Evolutionary conservation across 768 basidiomycete genomes (phyloP).

Genomic region (Phanerodontia chrysosporium): DNA sequence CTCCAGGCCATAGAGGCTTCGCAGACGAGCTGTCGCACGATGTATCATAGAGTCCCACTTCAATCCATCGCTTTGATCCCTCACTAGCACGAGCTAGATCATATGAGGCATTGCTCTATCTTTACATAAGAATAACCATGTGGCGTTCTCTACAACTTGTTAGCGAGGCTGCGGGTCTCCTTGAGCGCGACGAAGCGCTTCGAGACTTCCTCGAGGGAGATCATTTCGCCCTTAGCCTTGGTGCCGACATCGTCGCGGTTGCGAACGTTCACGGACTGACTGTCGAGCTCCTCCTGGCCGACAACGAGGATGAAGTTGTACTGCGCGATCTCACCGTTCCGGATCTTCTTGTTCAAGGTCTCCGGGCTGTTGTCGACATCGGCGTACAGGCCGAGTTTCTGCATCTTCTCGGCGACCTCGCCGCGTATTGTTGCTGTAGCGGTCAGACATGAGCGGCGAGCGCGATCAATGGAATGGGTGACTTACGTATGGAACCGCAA

Average conservation of each 20-base stretch:
- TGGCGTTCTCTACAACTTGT: conserved; percentile 42
- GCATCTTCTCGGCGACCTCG: conserved; percentile 68
- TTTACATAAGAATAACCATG: too few relatives aligned
- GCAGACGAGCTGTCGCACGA: not conserved
- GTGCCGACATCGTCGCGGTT: conserved; percentile 92
- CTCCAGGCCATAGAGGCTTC: not conserved
- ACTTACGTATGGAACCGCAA: conserved; percentile 84
- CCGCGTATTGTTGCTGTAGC: conserved; percentile 82
- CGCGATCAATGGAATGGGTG: not conserved
- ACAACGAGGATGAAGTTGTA: conserved; percentile 98
- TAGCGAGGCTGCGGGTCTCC: conserved; percentile 46
- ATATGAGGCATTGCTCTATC: too few relatives aligned
- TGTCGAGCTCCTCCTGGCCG: conserved; percentile 87
- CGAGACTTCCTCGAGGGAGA: conserved; percentile 66
- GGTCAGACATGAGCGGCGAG: not conserved
- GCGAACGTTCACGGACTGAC: conserved; percentile 87
- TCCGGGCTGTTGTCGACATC: conserved; percentile 92
- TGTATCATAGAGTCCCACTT: too few relatives aligned
- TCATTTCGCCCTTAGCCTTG: conserved; percentile 75
- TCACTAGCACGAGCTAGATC: too few relatives aligned
- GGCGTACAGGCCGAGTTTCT: conserved; percentile 70
- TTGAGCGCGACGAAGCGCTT: conserved; percentile 73
- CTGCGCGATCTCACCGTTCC: conserved; percentile 95
- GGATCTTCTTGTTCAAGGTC: conserved; percentile 94
- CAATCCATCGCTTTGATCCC: too few relatives aligned